A percentile compares a stretch with the other conserved stretches of the same genome.
These are phyloP conservation scores for Amphibolis antarctica DNA, from an alignment of 106 monocot species.

Conservation along the genomic window DNA sequence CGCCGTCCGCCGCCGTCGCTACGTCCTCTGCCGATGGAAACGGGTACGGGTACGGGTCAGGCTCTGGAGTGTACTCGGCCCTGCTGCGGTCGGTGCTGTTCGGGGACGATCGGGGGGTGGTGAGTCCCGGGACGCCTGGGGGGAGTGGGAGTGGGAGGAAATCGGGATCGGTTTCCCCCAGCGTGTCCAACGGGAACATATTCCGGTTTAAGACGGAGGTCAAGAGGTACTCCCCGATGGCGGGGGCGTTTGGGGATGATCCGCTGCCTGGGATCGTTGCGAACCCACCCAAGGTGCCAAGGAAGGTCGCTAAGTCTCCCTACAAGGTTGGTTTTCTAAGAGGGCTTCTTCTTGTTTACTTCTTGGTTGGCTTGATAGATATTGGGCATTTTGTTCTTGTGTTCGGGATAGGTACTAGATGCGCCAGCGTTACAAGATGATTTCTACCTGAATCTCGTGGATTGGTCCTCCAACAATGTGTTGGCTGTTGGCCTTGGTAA, in stretches of 20 bases:
- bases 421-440: constrained; percentile 97
- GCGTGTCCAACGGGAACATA: constrained; percentile 45
- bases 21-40: neutral
- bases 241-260: constrained; percentile 32
- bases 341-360: neutral
- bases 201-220: constrained; percentile 82
- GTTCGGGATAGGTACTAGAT: constrained; percentile 61
- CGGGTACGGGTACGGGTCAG: constrained; percentile 15
- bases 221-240: constrained; percentile 20
- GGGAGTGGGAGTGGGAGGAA: constrained; percentile 7
- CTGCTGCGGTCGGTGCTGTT: constrained; percentile 60
- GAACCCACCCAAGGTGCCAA: constrained; percentile 28
- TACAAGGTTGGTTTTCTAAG: constrained; percentile 46
- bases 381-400: neutral
- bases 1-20: neutral
- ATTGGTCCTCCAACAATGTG: constrained; percentile 91
- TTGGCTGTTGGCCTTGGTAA: constrained; percentile 84
- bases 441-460: constrained; percentile 96
- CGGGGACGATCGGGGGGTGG: constrained; percentile 27
- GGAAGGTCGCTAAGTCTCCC: constrained; percentile 74
- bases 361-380: neutral
- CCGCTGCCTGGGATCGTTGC: constrained; percentile 31
- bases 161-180: constrained; percentile 11
- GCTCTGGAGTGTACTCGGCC: constrained; percentile 35
- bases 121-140: constrained; percentile 26